Evolutionary conservation across 805 yeast species (phyloP).

Genomic region (Candida morakotiae): DNA sequence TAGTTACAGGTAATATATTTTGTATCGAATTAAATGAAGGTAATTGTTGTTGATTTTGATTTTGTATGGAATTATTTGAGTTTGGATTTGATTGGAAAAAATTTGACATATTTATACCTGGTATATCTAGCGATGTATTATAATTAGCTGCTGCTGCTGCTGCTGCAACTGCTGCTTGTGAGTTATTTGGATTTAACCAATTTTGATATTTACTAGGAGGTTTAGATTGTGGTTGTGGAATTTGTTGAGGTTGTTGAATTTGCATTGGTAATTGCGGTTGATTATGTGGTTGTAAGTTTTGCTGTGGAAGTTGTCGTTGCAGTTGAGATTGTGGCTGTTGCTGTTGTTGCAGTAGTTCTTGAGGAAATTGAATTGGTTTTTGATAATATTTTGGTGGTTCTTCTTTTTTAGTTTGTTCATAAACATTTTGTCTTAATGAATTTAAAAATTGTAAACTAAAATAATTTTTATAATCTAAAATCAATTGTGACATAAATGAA

Average conservation of each 20-base stretch:
- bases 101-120: slow-evolving; percentile 10
- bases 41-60: slow-evolving; percentile 29
- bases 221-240: not conserved
- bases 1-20: slow-evolving; percentile 21
- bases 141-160: slow-evolving; percentile 1
- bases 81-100: slow-evolving; percentile 16
- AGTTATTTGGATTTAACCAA: slow-evolving; percentile 1
- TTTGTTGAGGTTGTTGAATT: not conserved
- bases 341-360: not conserved
- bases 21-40: slow-evolving; percentile 36
- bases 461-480: slow-evolving; percentile 11
- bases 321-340: slow-evolving; percentile 2
- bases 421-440: slow-evolving; percentile 4
- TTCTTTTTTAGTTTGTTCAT: slow-evolving; percentile 5
- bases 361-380: not conserved
- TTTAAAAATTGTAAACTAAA: slow-evolving; percentile 7
- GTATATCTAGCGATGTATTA: slow-evolving; percentile 11
- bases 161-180: slow-evolving; percentile 3
- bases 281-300: slow-evolving; percentile 6
- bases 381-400: not conserved
- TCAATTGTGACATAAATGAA: slow-evolving; percentile 11
- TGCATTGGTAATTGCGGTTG: not conserved
- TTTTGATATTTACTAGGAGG: slow-evolving; percentile 1
- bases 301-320: slow-evolving; percentile 6
- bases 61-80: slow-evolving; percentile 13